Base-by-base conservation (phyloP, 805 yeast genomes). In the Komagataella phaffii region DNA sequence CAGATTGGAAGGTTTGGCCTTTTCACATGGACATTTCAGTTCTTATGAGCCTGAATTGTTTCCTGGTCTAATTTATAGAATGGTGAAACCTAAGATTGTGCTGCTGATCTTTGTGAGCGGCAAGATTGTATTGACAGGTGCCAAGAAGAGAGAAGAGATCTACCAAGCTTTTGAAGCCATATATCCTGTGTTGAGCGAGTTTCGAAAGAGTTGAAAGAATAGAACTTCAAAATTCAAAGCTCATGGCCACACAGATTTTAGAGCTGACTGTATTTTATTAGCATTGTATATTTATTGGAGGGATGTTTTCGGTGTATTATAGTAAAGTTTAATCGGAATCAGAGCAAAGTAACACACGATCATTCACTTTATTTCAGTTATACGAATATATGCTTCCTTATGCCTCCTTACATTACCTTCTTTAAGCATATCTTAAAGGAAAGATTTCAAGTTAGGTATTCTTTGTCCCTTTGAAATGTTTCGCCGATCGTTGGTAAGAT, bases 81-180 rank as follows among this genome's bases (percentile, higher is more conserved):
- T 93, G 99, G 99, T 93, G 60, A 91, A 91, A 67, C 99, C 99
- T 17, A 93, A 93, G 69, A 93, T 93, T 70, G 99, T 93, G 51
- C 73, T 93, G 62, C 77, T 93, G 70, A 90, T 93, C 60, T 93
- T 93, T 67, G 99, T 93, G 49, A 86, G 96, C 24, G 99, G 99
- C 40, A 93, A 93, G 68, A 93, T 93, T 69, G 99, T 93, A 50
- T 74, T 93, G 59, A 93, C 99, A 6, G 99, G 99, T 75, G 99
- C 99, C 17, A 93, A 93, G 68, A 97, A 93, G 69, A 85, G 99
- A 68, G 98, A 93, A 67, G 99, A 93, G 68, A 93, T 93, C 57
- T 93, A 93, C 65, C 95, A 90, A 61, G 99, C 99, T 4, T 93
- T 93, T 67, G 99, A 91, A 67, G 95, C 97, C 54, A 93, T 93